Evolutionary conservation across 2,329 filamentous ascomycete species (phyloP).

Genomic region (Clonostachys rosea): DNA sequence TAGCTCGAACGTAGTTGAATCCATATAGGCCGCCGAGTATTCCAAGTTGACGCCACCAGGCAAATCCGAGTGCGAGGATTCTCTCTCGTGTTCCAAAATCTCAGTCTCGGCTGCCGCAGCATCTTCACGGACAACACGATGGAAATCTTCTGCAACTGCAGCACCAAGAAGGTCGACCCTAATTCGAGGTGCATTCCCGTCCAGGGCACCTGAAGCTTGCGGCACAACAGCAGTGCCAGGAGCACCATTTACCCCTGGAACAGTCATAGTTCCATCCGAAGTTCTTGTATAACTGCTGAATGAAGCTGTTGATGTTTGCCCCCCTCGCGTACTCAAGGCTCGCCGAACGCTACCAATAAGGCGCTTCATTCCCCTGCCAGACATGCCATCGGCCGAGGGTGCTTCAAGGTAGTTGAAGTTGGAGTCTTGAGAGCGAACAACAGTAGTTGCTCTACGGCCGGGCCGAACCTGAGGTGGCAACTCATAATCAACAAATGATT

Average conservation of each 20-base stretch:
- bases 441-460: not conserved
- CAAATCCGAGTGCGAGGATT: conserved; percentile 15
- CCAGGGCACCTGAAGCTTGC: conserved; percentile 25
- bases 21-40: conserved; percentile 37
- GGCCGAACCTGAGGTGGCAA: conserved; percentile 5
- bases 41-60: conserved; percentile 23
- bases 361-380: conserved; percentile 74
- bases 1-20: conserved; percentile 28
- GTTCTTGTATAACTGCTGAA: no score
- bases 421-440: not conserved
- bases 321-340: conserved; percentile 60
- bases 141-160: conserved; percentile 73
- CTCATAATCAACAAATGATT: conserved; percentile 71
- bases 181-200: conserved; percentile 45
- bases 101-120: conserved; percentile 28
- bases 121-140: conserved; percentile 67
- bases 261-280: no score
- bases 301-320: no score
- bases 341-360: conserved; percentile 83
- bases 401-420: not conserved
- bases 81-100: not conserved
- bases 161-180: conserved; percentile 83
- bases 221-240: conserved; percentile 40
- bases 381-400: conserved; percentile 45
- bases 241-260: conserved; percentile 9